Evolutionary conservation across 345 rosid species (phyloP).

Genomic region (Euphorbia peplus): DNA sequence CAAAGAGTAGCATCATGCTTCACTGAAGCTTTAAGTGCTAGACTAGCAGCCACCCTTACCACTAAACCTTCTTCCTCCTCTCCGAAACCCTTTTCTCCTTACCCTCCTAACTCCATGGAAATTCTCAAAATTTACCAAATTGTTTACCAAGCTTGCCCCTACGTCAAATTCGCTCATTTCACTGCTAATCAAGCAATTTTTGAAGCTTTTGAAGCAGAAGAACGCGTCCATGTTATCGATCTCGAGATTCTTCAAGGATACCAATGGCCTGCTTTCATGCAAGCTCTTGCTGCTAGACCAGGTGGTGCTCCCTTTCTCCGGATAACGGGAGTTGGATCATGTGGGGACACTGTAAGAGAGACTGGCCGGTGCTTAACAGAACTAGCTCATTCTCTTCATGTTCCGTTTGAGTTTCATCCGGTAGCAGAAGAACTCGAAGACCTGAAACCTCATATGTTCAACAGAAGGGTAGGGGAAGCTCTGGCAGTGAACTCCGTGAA

Average conservation of each 20-base stretch:
- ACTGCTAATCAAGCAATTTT: conserved; percentile 70
- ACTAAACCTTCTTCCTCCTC: conserved; percentile 30
- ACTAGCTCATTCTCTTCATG: conserved; percentile 60
- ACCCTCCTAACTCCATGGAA: conserved; percentile 52
- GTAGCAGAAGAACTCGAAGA: conserved; percentile 55
- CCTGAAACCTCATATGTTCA: conserved; percentile 62
- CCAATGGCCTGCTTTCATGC: conserved; percentile 85
- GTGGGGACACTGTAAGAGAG: conserved; percentile 41
- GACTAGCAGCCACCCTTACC: conserved; percentile 49
- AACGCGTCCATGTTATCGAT: conserved; percentile 68
- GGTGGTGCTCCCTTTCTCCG: conserved; percentile 58
- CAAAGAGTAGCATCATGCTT: conserved; percentile 65
- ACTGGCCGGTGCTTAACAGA: conserved; percentile 61
- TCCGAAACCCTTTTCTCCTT: conserved; percentile 37
- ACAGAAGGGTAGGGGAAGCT: conserved; percentile 61
- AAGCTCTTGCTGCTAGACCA: conserved; percentile 59
- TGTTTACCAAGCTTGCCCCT: conserved; percentile 66
- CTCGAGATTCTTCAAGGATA: conserved; percentile 68
- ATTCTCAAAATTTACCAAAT: conserved; percentile 59
- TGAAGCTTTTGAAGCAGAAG: conserved; percentile 66
- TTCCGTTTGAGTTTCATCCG: conserved; percentile 59
- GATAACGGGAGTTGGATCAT: conserved; percentile 53
- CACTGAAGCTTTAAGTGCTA: conserved; percentile 57
- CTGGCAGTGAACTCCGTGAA: conserved; percentile 53
- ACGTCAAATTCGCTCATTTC: conserved; percentile 66